Conservation (phyloP, 768 basidiomycete species). For the Paxillus involutus region DNA sequence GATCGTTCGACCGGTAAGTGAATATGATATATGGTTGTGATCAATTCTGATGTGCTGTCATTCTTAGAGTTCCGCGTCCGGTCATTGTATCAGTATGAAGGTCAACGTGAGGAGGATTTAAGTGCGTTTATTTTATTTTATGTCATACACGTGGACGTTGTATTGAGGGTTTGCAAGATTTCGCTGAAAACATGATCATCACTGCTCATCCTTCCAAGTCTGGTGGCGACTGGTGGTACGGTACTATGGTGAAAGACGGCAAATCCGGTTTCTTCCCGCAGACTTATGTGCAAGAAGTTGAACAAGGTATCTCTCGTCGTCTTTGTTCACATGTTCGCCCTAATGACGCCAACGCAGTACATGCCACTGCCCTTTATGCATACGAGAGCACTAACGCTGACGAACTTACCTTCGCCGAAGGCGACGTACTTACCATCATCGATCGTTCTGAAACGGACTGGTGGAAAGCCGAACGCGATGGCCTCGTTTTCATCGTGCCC, state of each 20-base stretch:
- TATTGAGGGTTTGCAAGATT: conserved; percentile 46
- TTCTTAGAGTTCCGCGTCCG: conserved; percentile 68
- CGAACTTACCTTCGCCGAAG: conserved; percentile 84
- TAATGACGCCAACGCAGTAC: conserved; percentile 37
- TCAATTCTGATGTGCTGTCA: conserved; percentile 3
- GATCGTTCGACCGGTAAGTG: conserved; percentile 61
- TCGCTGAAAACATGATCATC: conserved; percentile 77
- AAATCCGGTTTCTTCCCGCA: conserved; percentile 88
- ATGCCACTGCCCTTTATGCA: conserved; percentile 78
- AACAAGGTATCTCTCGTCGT: conserved; percentile 44
- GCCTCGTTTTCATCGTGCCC: conserved; percentile 87
- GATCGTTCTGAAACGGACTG: conserved; percentile 85
- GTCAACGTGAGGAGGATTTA: conserved; percentile 86
- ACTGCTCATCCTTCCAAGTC: conserved; percentile 84
- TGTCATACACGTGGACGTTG: neutral
- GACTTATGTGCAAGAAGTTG: conserved; percentile 77
- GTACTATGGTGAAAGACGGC: conserved; percentile 63
- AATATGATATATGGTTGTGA: neutral
- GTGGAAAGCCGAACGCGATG: conserved; percentile 94
- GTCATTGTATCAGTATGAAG: conserved; percentile 82
- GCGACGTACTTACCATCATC: conserved; percentile 74
- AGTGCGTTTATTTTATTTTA: conserved; percentile 45
- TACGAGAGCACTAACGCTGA: conserved; percentile 73
- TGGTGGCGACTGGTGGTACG: conserved; percentile 93
- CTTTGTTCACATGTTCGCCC: neutral